These are phyloP conservation scores for Lipomyces sp. DNA, from an alignment of 805 yeast genomes.

Conservation along the genomic window DNA sequence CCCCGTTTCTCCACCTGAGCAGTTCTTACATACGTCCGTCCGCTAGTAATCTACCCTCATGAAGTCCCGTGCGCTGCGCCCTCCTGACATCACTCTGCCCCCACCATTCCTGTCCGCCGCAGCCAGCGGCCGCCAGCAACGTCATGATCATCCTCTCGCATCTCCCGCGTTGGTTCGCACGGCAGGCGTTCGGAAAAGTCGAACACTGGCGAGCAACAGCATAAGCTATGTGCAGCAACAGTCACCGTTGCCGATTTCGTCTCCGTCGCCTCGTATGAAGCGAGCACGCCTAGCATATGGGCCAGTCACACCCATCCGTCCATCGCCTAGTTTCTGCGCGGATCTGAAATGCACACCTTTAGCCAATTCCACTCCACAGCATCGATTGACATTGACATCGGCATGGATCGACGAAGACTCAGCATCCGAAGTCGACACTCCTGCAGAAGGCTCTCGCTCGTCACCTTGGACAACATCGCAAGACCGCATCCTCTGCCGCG, in stretches of 20 bases:
- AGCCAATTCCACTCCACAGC: neutral
- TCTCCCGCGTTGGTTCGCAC: constrained; percentile 18
- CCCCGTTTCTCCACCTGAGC: no score
- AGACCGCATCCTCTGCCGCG: constrained; percentile 20
- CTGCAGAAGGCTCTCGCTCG: neutral
- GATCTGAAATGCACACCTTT: neutral
- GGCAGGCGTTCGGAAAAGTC: constrained; percentile 1
- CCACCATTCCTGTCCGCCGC: constrained; percentile 17
- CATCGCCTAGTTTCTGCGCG: neutral
- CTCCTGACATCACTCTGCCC: constrained; percentile 31
- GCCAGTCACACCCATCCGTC: constrained; percentile 22
- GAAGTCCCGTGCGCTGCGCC: constrained; percentile 27
- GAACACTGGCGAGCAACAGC: neutral
- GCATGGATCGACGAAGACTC: neutral
- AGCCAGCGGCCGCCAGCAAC: neutral
- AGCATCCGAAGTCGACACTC: constrained; percentile 21
- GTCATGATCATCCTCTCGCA: neutral
- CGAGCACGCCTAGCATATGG: constrained; percentile 13
- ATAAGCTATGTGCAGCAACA: neutral
- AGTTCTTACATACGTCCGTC: neutral
- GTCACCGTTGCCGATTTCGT: neutral
- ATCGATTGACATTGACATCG: neutral
- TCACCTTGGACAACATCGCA: constrained; percentile 11
- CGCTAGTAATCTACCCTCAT: neutral
- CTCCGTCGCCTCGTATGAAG: neutral